Base-by-base conservation (phyloP, 2,329 filamentous ascomycete genomes). In the Fusarium cicatricum region DNA sequence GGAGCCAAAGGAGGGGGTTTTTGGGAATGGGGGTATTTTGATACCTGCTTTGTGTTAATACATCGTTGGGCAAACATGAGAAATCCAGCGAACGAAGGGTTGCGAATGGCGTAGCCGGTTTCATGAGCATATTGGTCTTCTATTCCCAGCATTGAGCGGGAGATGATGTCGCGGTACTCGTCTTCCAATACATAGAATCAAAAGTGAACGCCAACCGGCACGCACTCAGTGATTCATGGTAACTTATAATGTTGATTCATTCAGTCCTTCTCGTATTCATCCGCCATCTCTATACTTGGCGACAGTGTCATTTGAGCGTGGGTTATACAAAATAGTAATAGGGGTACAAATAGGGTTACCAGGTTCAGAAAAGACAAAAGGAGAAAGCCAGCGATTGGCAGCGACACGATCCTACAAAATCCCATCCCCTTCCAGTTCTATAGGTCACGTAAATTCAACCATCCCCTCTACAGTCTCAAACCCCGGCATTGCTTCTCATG, bases 51-150 rank as follows among this genome's bases (percentile, higher is more conserved):
- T 70, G 69, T 71, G 69, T 67, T 71, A 71, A 71, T 72, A 70
- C 68, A 70, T 70, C 55, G 69, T 63, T 68, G 68, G 68, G 57
- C 54, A 64, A 8, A 32, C 54, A 59, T 52, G 49, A 66, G 55
- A 62, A 66, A 57, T 63, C 58, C 60, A 67, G 58, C 62, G 62
- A 70, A 70, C 60, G 58, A 61, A 68, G 67, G 70, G 66, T 70
- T 72, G 66, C 69, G 67, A 72, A 72, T 70, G 72, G 72, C 72
- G 72, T 69, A 72, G 70, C 71, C 67, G 72, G 72, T 70, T 72
- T 70, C 59, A 65, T 65, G 58, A 70, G 69, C 70, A 73, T 73
- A 57, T 67, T 65, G 64, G 64, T 63, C 60, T 72, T 66, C 64
- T 69, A 54, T 60, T 61, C 58, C 64, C 60, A 64, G 60, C 56